phyloP scores from a whole-genome alignment of 495 filamentous ascomycete species.

The Aspergillus leporis region DNA sequence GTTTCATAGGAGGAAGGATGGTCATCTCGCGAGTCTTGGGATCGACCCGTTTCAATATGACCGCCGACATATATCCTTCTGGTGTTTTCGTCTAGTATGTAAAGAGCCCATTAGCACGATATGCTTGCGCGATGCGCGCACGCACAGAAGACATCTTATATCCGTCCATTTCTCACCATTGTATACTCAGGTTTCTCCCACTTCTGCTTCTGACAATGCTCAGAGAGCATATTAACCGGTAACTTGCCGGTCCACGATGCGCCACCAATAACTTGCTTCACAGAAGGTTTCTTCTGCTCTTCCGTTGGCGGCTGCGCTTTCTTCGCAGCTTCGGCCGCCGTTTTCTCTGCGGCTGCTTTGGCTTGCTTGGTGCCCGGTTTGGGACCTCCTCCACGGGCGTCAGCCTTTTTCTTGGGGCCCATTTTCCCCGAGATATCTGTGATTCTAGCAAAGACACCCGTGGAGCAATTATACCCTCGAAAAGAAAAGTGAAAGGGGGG shows the following conservation, averaged over 20 bases:
- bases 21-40: constrained; percentile 77
- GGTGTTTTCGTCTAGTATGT: constrained; percentile 44
- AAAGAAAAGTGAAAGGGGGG: constrained; percentile 7
- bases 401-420: constrained; percentile 47
- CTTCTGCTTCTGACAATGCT: constrained; percentile 92
- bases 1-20: constrained; percentile 73
- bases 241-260: constrained; percentile 97
- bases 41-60: constrained; percentile 76
- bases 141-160: neutral
- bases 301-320: constrained; percentile 44
- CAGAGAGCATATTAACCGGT: constrained; percentile 86
- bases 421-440: constrained; percentile 26
- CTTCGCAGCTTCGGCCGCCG: constrained; percentile 24
- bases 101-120: constrained; percentile 13
- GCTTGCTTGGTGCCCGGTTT: constrained; percentile 49
- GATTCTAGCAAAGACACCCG: constrained; percentile 20
- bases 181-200: constrained; percentile 94
- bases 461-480: constrained; percentile 19
- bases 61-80: constrained; percentile 73
- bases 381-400: constrained; percentile 41
- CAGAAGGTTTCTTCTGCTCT: constrained; percentile 72
- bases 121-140: neutral
- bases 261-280: constrained; percentile 87
- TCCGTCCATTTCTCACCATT: constrained; percentile 51
- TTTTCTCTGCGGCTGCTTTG: constrained; percentile 40